These are phyloP conservation scores for Blastobotrys mokoenaii DNA, from an alignment of 805 yeast genomes.

Conservation along the genomic window DNA sequence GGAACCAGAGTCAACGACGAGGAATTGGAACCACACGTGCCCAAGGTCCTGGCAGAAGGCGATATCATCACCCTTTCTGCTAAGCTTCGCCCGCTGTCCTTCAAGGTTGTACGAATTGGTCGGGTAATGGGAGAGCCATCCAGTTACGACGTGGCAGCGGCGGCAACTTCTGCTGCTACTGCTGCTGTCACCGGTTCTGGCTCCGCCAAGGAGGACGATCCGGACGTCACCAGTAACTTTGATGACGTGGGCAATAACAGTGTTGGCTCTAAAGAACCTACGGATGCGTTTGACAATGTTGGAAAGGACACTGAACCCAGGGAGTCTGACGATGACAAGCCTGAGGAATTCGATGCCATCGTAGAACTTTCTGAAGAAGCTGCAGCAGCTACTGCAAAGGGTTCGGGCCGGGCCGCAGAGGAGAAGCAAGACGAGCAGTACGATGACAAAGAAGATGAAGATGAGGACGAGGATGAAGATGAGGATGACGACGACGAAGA, in stretches of 20 bases:
- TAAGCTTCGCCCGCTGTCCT: no score
- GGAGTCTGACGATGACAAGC: slow-evolving; percentile 1
- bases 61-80: no score
- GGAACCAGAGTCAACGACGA: not conserved
- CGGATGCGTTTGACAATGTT: not conserved
- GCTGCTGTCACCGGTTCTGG: not conserved
- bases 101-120: no score
- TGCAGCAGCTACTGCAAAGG: not conserved
- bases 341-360: not conserved
- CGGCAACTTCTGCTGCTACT: no score
- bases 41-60: not conserved
- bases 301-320: not conserved
- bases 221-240: not conserved
- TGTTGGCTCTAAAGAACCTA: not conserved
- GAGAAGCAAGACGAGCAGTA: slow-evolving; percentile 4
- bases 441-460: slow-evolving; percentile 2
- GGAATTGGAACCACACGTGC: not conserved
- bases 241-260: not conserved
- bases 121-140: no score
- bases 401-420: not conserved
- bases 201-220: not conserved
- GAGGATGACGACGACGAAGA: slow-evolving; percentile 1
- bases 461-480: slow-evolving; percentile 3
- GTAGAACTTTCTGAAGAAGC: no score
- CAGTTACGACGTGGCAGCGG: no score